Base-by-base conservation (phyloP, 148 eudicot genomes). In the Chenopodium suecicum region DNA sequence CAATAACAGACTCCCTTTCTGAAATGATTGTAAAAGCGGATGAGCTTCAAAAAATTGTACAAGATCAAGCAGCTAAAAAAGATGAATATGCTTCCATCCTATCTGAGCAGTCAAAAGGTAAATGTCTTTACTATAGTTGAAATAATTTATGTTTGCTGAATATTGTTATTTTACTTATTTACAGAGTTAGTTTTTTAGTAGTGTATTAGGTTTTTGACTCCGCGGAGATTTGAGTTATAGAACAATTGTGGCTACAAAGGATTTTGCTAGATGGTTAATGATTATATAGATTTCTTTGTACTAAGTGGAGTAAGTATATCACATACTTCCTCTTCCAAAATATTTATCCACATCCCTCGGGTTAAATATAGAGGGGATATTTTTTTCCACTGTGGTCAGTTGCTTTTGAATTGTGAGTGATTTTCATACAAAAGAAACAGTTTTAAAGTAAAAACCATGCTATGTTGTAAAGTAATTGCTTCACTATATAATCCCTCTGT, bases 61-160 rank as follows among this genome's bases (percentile, higher is more conserved):
- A 84, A 80, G 95, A 91, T 78, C 94, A 89, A 78, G 86, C 86
- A 79, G 85, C 85, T 25, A 89, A 92, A 37, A 94, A 87, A 85
- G 89, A 88, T 83, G 91, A 92, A 76, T 94, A 88, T 82, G 88
- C 92, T 25, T 84, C 82, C 56, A 90, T 94, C 78, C 83, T 96
- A 86, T 83, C 91, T 32, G 86, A 90, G 74, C 97, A 92, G 69
- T 88, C 87, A 70, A 89, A 94, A 86, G 95, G 99, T 95, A 84
- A 29, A 31, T 46, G 22, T 74, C 34, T 73, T 34, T 11, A 17
- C 31, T 34, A 41, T 14, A 9, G 1, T 37, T 73, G 44, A 27
- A 50, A 1, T 13, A 34, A 70, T 69, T 37, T 58, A 9, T 69
- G 25, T 22, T 54, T 44, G 41, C 37, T 11, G 4, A 29, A 25